Evolutionary conservation across 306 rosid species (phyloP).

Genomic region (Styphnolobium japonicum): DNA sequence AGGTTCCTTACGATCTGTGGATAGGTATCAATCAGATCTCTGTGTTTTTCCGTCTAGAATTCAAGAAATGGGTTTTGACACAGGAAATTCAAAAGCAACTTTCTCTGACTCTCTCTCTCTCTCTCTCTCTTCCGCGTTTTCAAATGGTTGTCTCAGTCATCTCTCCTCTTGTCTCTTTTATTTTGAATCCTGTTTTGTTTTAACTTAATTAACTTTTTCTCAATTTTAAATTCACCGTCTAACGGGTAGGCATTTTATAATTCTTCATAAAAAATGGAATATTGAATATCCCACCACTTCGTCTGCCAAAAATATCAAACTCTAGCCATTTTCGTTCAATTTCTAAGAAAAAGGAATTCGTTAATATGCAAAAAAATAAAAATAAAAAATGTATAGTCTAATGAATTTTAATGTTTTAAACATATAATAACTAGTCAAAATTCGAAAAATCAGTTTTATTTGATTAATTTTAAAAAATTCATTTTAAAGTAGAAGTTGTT

Average conservation of each 20-base stretch:
- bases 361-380: too few relatives aligned
- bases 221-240: neutral
- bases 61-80: neutral
- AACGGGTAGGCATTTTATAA: too few relatives aligned
- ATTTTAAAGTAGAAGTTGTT: too few relatives aligned
- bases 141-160: conserved; percentile 27
- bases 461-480: too few relatives aligned
- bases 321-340: too few relatives aligned
- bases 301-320: too few relatives aligned
- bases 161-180: conserved; percentile 13
- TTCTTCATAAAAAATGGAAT: neutral
- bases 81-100: conserved; percentile 28
- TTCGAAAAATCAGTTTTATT: too few relatives aligned
- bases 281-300: neutral
- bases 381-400: too few relatives aligned
- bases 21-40: conserved; percentile 31
- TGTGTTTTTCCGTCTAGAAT: conserved; percentile 32
- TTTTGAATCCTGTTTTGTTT: conserved; percentile 35
- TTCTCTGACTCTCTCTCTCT: neutral
- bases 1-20: conserved; percentile 29
- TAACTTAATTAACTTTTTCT: neutral
- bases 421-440: too few relatives aligned
- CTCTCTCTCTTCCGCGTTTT: conserved; percentile 26
- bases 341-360: too few relatives aligned
- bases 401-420: too few relatives aligned